Percentiles rank a stretch among this genome's conserved stretches.
Evolutionary conservation across 192 early-diverging fungal genomes (phyloP).

Genomic region (Haplosporangium gracile): DNA sequence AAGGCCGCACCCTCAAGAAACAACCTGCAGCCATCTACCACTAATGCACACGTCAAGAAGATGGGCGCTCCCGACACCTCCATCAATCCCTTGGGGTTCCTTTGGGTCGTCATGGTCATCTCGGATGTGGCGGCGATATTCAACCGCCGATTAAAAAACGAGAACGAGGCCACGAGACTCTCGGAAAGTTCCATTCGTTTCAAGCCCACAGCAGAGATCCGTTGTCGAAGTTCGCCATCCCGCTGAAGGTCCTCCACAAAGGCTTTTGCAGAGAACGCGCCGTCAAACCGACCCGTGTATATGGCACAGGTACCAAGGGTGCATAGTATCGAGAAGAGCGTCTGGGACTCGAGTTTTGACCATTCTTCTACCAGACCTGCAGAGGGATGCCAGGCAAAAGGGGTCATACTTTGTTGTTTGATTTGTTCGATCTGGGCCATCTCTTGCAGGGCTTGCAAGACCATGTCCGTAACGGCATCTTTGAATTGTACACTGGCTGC

Average conservation of each 20-base stretch:
- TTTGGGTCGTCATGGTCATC: not conserved
- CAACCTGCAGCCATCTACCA: slow-evolving; percentile 29
- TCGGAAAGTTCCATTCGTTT: slow-evolving; percentile 25
- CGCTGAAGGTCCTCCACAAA: slow-evolving; percentile 12
- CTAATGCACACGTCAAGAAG: slow-evolving; percentile 31
- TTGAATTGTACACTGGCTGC: not conserved
- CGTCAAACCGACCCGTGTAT: slow-evolving; percentile 9
- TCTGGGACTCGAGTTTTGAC: slow-evolving; percentile 16
- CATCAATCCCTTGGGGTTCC: slow-evolving; percentile 3
- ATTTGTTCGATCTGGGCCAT: not conserved
- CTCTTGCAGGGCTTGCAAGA: slow-evolving; percentile 1
- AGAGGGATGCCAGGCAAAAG: slow-evolving; percentile 5
- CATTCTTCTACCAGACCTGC: slow-evolving; percentile 32
- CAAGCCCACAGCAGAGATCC: not conserved
- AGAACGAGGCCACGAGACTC: slow-evolving; percentile 19
- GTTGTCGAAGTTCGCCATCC: slow-evolving; percentile 4
- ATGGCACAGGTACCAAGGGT: slow-evolving; percentile 19
- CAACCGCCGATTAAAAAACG: slow-evolving; percentile 31
- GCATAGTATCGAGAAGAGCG: slow-evolving; percentile 14
- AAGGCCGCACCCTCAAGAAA: slow-evolving; percentile 35
- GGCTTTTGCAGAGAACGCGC: slow-evolving; percentile 6
- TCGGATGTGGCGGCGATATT: not conserved
- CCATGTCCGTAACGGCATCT: slow-evolving; percentile 3
- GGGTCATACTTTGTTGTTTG: slow-evolving; percentile 22
- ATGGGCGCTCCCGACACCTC: slow-evolving; percentile 29